Percentiles rank a stretch among this genome's conserved stretches.
These are phyloP conservation scores for Ophioceras dolichostomum DNA, from an alignment of 2,329 filamentous ascomycete genomes.

Conservation along the genomic window DNA sequence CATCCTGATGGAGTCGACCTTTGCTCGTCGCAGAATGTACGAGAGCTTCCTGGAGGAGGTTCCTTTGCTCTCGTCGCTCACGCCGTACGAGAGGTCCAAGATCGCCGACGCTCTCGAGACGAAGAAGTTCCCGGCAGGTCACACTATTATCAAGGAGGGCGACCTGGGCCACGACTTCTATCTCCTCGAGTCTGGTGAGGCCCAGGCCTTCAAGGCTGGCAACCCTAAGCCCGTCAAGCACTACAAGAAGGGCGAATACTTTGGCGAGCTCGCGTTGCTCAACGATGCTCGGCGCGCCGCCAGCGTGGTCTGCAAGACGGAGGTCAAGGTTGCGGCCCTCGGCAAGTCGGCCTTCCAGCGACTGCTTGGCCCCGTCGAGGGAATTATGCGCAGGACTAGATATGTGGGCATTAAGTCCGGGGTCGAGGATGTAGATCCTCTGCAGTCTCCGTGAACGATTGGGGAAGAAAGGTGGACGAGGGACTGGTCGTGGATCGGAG, in stretches of 20 bases:
- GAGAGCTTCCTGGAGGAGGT: constrained; percentile 95
- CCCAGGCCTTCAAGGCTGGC: constrained; percentile 74
- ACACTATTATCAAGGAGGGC: constrained; percentile 82
- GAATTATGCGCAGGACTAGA: constrained; percentile 76
- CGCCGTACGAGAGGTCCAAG: constrained; percentile 89
- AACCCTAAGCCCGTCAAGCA: constrained; percentile 58
- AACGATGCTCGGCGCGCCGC: constrained; percentile 91
- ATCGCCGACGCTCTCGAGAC: constrained; percentile 95
- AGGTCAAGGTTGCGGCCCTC: constrained; percentile 85
- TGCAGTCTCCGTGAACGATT: constrained; percentile 26
- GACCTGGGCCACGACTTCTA: constrained; percentile 89
- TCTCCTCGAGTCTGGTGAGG: constrained; percentile 77
- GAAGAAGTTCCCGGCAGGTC: constrained; percentile 66
- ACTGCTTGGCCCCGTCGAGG: constrained; percentile 81
- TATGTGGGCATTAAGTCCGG: constrained; percentile 48
- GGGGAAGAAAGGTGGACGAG: background rate
- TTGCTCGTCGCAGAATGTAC: constrained; percentile 91
- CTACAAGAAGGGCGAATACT: constrained; percentile 90
- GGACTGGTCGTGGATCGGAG: no score
- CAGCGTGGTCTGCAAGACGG: constrained; percentile 69
- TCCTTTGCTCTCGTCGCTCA: constrained; percentile 69
- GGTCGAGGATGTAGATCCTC: constrained; percentile 56
- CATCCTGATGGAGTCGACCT: constrained; percentile 96
- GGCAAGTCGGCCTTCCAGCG: constrained; percentile 94
- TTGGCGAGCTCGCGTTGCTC: constrained; percentile 85